Percentiles rank a stretch among this genome's conserved stretches.
Conservation (phyloP, 2,329 filamentous ascomycete genomes). For the Microsporum canis region DNA sequence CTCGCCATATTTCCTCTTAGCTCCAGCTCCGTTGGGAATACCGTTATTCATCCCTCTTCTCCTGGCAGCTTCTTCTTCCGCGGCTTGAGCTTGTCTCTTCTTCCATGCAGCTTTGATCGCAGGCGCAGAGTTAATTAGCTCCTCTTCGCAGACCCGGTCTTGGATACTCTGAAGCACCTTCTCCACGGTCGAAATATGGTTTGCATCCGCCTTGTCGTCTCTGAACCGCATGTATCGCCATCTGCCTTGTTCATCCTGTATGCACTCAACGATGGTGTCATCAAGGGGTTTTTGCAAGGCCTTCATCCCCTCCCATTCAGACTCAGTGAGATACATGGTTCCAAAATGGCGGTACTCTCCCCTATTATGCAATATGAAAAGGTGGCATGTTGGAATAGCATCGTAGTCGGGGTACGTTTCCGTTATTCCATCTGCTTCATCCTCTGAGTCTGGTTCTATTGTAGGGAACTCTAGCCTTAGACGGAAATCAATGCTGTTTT, state of each 20-base stretch:
- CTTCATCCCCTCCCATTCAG: conserved; percentile 80
- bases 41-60: conserved; percentile 15
- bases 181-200: conserved; percentile 71
- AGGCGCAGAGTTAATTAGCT: conserved; percentile 58
- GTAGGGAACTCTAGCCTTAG: conserved; percentile 65
- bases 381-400: conserved; percentile 58
- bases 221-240: conserved; percentile 87
- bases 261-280: conserved; percentile 82
- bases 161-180: conserved; percentile 85
- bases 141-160: conserved; percentile 71
- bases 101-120: conserved; percentile 77
- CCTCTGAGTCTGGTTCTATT: conserved; percentile 55
- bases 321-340: conserved; percentile 55
- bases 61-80: conserved; percentile 15
- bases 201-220: conserved; percentile 85
- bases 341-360: conserved; percentile 55
- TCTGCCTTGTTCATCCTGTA: conserved; percentile 57
- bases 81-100: conserved; percentile 38
- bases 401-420: conserved; percentile 67
- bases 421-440: conserved; percentile 54
- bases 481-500: conserved; percentile 91
- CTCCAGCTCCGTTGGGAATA: conserved; percentile 23
- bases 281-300: conserved; percentile 61
- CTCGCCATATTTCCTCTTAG: conserved; percentile 35
- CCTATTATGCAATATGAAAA: conserved; percentile 59